Conservation (phyloP, 345 rosid species). For the Linum usitatissimum region DNA sequence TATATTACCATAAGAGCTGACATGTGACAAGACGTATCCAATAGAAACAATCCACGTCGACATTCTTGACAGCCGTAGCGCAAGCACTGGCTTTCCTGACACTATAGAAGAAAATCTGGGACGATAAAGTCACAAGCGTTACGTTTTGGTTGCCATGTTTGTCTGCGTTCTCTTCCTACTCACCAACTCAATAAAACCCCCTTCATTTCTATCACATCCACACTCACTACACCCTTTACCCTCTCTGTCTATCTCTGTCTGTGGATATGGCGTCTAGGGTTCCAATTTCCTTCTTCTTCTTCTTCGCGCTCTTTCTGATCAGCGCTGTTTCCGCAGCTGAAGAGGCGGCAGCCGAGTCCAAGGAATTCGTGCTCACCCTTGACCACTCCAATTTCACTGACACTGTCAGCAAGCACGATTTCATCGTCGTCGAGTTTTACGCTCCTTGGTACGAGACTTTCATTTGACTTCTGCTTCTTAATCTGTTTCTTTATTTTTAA, state of each 20-base stretch:
- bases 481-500: not conserved
- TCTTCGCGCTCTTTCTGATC: slow-evolving; percentile 26
- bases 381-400: slow-evolving; percentile 87
- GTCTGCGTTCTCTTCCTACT: too few species aligned
- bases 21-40: too few species aligned
- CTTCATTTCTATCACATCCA: not conserved
- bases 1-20: too few species aligned
- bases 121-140: too few species aligned
- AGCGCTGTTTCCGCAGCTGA: slow-evolving; percentile 28
- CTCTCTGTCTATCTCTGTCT: not conserved
- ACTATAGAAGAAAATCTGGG: too few species aligned
- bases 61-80: too few species aligned
- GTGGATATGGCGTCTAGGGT: slow-evolving; percentile 34
- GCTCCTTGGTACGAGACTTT: slow-evolving; percentile 67
- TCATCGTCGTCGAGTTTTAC: slow-evolving; percentile 91
- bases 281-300: slow-evolving; percentile 23
- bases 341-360: slow-evolving; percentile 30
- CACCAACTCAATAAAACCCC: too few species aligned
- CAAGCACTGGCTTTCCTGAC: too few species aligned
- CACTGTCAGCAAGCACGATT: slow-evolving; percentile 56
- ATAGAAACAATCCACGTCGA: too few species aligned
- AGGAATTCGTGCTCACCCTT: slow-evolving; percentile 74
- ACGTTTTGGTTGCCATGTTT: too few species aligned
- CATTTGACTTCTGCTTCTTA: not conserved
- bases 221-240: too few species aligned